A percentile compares a stretch with the other conserved stretches of the same genome.
Conservation (phyloP, 2,329 filamentous ascomycete species). For the Phoma herbarum region DNA sequence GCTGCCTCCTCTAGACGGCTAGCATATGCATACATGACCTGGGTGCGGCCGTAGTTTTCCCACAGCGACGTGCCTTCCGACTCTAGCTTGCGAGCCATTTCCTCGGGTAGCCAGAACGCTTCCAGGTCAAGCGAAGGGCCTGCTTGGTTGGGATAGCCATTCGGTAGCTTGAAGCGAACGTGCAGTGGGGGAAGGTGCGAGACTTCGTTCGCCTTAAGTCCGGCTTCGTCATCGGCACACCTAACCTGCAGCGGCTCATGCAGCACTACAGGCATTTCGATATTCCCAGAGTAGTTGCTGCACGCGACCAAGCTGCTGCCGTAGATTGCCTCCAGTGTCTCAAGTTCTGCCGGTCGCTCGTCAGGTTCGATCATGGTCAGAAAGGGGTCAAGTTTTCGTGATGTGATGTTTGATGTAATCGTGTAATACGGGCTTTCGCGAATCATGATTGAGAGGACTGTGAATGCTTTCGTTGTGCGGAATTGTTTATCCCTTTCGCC, state of each 20-base stretch:
- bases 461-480: background rate
- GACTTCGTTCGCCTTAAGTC: background rate
- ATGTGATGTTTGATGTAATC: background rate
- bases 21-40: constrained; percentile 5
- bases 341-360: constrained; percentile 5
- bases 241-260: background rate
- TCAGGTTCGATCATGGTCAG: background rate
- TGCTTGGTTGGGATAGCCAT: background rate
- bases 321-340: constrained; percentile 7
- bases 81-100: background rate
- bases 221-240: background rate
- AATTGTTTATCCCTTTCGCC: background rate
- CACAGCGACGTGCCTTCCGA: background rate
- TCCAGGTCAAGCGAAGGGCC: background rate
- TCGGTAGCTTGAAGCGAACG: background rate
- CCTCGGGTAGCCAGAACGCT: background rate
- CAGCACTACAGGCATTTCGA: background rate
- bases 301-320: background rate
- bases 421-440: background rate
- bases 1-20: background rate
- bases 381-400: background rate
- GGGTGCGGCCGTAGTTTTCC: background rate
- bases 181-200: constrained; percentile 1
- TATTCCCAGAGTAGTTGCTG: background rate
- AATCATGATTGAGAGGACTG: background rate